Percentiles rank a stretch among this genome's conserved stretches.
phyloP scores from a whole-genome alignment of 257 asterid species.

The Linaria vulgaris region DNA sequence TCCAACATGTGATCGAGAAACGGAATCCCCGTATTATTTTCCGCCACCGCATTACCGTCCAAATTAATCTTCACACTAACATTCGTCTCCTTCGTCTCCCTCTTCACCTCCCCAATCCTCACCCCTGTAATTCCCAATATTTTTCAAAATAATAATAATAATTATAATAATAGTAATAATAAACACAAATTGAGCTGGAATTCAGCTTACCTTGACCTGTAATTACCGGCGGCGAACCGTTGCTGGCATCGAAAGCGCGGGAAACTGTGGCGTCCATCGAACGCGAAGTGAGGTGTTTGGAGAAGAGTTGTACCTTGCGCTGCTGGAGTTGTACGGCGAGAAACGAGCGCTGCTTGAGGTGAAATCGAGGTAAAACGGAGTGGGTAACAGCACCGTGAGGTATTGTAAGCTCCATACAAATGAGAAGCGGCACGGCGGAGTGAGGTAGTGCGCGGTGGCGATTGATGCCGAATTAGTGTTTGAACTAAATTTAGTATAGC shows the following conservation, averaged over 20 bases:
- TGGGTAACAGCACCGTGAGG: conserved; percentile 34
- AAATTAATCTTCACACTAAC: conserved; percentile 76
- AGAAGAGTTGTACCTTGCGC: conserved; percentile 29
- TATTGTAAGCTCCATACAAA: conserved; percentile 53
- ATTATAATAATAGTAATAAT: not conserved
- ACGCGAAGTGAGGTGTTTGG: conserved; percentile 24
- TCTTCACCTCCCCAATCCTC: conserved; percentile 86
- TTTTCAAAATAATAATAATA: no score
- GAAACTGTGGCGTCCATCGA: conserved; percentile 38
- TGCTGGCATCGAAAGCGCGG: conserved; percentile 40
- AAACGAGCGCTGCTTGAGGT: conserved; percentile 33
- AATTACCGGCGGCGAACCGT: conserved; percentile 47
- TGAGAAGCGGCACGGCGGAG: conserved; percentile 30
- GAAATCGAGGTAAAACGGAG: conserved; percentile 28
- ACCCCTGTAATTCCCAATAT: conserved; percentile 35
- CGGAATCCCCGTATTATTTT: conserved; percentile 77
- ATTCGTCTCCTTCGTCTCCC: conserved; percentile 91
- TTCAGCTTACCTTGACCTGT: conserved; percentile 39
- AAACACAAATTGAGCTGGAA: not conserved
- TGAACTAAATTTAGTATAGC: no score
- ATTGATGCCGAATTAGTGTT: no score
- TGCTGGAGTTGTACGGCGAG: conserved; percentile 36
- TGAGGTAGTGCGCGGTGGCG: conserved; percentile 28
- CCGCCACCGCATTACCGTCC: conserved; percentile 85
- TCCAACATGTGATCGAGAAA: conserved; percentile 98